Conservation (phyloP, 140 eudicot genomes). For the Anethum foeniculum region DNA sequence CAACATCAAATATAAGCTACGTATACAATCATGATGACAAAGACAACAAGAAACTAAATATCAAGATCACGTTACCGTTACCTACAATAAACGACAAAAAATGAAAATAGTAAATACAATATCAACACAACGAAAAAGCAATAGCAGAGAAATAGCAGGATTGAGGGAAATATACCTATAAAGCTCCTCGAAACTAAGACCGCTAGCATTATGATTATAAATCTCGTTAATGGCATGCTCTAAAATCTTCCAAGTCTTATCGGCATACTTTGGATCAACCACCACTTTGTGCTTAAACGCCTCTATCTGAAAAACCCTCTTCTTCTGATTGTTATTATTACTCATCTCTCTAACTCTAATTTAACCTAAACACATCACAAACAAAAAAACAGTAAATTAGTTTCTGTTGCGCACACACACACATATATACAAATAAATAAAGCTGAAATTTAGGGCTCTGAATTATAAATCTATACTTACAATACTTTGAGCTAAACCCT, state of each 20-base stretch:
- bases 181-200: constrained; percentile 12
- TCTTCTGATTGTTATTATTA: constrained; percentile 5
- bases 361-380: background rate
- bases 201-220: constrained; percentile 9
- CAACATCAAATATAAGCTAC: background rate
- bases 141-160: background rate
- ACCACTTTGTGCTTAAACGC: constrained; percentile 15
- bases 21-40: background rate
- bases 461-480: background rate
- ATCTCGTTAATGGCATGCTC: constrained; percentile 11
- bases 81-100: background rate
- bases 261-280: constrained; percentile 8
- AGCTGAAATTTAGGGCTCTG: background rate
- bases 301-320: constrained; percentile 9
- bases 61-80: background rate
- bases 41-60: background rate
- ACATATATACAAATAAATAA: background rate
- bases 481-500: background rate
- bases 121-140: background rate
- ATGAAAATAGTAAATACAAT: background rate
- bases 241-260: constrained; percentile 4
- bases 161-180: background rate
- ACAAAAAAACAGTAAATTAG: background rate
- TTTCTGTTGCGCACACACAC: background rate
- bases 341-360: background rate